phyloP scores from a whole-genome alignment of 2,329 filamentous ascomycete genomes.

The Penicillium expansum region DNA sequence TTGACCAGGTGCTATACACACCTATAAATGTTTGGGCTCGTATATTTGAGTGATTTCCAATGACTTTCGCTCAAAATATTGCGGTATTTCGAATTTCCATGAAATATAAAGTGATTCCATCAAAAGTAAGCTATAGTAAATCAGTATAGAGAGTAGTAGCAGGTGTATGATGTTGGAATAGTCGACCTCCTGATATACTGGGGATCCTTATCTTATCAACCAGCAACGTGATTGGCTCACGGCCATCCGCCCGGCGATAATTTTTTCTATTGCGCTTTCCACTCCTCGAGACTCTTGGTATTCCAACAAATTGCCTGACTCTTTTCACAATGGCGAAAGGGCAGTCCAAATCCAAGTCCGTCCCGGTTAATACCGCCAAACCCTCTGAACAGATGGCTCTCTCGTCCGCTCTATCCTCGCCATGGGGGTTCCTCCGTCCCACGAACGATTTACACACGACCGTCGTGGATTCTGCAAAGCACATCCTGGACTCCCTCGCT shows the following conservation, averaged over 20 bases:
- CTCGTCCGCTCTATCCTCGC: slow-evolving; percentile 53
- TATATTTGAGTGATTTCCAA: background rate
- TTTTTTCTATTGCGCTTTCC: slow-evolving; percentile 22
- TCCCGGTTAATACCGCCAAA: background rate
- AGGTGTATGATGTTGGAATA: background rate
- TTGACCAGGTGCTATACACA: background rate
- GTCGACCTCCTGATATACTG: background rate
- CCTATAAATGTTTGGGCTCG: background rate
- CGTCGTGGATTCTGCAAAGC: slow-evolving; percentile 73
- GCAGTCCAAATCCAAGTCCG: slow-evolving; percentile 3
- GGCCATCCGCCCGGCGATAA: slow-evolving; percentile 17
- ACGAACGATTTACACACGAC: slow-evolving; percentile 63
- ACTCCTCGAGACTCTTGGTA: background rate
- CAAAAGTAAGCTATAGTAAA: background rate
- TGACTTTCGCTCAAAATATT: background rate
- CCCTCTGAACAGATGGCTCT: slow-evolving; percentile 12
- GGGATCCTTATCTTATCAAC: slow-evolving; percentile 7
- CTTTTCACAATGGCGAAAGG: slow-evolving; percentile 19
- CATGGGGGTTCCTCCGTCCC: slow-evolving; percentile 76
- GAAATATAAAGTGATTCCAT: background rate
- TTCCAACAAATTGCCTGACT: background rate
- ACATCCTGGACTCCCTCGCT: slow-evolving; percentile 75
- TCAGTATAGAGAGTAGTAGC: background rate
- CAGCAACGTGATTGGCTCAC: background rate
- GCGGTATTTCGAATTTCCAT: background rate